phyloP scores from a whole-genome alignment of 176 grass and related monocot species.

The Hordeum vulgare region MorexV3_pseudomolecules_assembly NC_058522.1:330084325-330084824 shows the following conservation, averaged over 20 bases:
- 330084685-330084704: neutral
- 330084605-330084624: neutral
- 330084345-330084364: conserved; percentile 87
- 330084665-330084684: neutral
- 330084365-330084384: conserved; percentile 94
- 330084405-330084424: conserved; percentile 77
- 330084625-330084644: neutral
- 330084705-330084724: neutral
- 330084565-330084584: neutral
- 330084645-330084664: neutral
- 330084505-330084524: neutral
- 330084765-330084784: neutral
- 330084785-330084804: neutral
- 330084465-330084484: neutral
- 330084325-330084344: conserved; percentile 90
- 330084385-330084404: conserved; percentile 75
- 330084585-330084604: neutral
- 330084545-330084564: neutral
- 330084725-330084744: neutral
- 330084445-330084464: neutral
- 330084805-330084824: conserved; percentile 41
- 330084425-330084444: conserved; percentile 43
- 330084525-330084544: neutral
- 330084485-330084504: neutral
- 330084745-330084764: neutral